These are phyloP conservation scores for Aeschynomene evenia DNA, from an alignment of 306 rosid species.

Conservation along the genomic window DNA sequence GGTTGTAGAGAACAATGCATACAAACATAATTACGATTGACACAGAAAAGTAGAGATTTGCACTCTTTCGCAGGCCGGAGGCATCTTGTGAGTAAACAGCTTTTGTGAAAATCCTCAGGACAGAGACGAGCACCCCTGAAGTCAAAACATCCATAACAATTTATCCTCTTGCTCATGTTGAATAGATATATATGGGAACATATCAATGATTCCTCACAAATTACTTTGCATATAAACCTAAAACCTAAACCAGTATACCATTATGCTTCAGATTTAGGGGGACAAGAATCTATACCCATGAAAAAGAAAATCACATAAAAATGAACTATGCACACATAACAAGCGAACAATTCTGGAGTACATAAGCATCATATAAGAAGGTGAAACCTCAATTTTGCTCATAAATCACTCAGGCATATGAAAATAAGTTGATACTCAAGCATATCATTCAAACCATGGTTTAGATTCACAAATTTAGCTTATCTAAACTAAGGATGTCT, in stretches of 20 bases:
- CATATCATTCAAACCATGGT: too few relatives aligned
- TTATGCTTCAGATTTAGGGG: neutral
- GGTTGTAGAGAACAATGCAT: constrained; percentile 63
- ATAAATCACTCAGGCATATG: too few relatives aligned
- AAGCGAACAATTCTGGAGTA: neutral
- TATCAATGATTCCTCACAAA: neutral
- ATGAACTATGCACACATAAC: neutral
- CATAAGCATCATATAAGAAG: neutral
- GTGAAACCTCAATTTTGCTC: too few relatives aligned
- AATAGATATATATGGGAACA: constrained; percentile 10
- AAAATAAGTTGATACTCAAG: too few relatives aligned
- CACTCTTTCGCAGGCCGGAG: constrained; percentile 67
- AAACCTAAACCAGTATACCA: neutral
- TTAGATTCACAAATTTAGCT: too few relatives aligned
- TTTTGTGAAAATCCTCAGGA: constrained; percentile 74
- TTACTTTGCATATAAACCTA: neutral
- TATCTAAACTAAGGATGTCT: too few relatives aligned
- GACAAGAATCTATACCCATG: neutral
- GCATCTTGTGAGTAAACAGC: constrained; percentile 76
- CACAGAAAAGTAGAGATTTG: constrained; percentile 76
- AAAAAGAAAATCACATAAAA: neutral
- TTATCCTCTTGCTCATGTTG: constrained; percentile 6
- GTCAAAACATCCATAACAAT: neutral
- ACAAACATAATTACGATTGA: constrained; percentile 62
- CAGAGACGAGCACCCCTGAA: constrained; percentile 78